Conservation (phyloP, 805 yeast species). For the Blastobotrys americana region DNA sequence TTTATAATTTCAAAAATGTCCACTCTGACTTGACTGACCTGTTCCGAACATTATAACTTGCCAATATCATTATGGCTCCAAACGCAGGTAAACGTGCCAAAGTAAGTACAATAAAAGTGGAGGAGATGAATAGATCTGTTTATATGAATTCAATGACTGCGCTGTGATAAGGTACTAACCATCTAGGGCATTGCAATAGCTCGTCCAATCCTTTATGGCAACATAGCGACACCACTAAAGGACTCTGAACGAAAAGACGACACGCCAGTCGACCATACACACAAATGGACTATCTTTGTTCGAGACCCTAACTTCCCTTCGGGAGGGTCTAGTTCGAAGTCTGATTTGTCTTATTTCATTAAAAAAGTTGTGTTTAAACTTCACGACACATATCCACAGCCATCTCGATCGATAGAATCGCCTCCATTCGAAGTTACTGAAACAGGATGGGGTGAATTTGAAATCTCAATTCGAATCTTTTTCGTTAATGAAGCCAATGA, state of each 20-base stretch:
- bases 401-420: constrained; percentile 75
- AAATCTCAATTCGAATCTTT: constrained; percentile 77
- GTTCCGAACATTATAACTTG: too few relatives aligned
- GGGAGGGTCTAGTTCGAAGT: constrained; percentile 23
- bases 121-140: too few relatives aligned
- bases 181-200: constrained; percentile 58
- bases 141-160: too few relatives aligned
- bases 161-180: too few relatives aligned
- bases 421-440: constrained; percentile 96
- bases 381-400: constrained; percentile 87
- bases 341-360: constrained; percentile 72
- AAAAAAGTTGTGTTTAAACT: constrained; percentile 89
- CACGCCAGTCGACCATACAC: constrained; percentile 87
- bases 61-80: neutral
- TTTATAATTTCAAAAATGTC: too few relatives aligned
- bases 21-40: too few relatives aligned
- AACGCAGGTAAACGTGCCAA: neutral
- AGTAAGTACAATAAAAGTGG: too few relatives aligned
- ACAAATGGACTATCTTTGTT: constrained; percentile 90
- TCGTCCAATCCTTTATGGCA: constrained; percentile 77
- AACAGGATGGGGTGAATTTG: constrained; percentile 99
- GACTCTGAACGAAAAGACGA: constrained; percentile 43
- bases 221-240: constrained; percentile 63
- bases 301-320: constrained; percentile 58
- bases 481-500: constrained; percentile 84